Evolutionary conservation across 2,329 filamentous ascomycete genomes (phyloP), one percentile per base, ranked within the genome.

Genomic region (Claviceps sp.): DNA sequence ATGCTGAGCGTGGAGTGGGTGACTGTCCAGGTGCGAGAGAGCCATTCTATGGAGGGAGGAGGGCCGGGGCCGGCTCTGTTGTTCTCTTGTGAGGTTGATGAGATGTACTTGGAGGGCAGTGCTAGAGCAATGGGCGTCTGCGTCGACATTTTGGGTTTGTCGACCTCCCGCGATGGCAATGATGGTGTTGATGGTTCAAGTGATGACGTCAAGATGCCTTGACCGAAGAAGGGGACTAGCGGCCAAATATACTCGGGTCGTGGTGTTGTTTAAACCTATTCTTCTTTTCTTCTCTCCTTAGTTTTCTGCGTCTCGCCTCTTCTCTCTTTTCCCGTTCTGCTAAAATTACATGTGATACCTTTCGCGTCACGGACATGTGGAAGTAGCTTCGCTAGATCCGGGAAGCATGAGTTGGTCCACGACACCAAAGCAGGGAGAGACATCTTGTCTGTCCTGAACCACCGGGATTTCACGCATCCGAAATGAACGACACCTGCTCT

Each of bases 1-100:
- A 93, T 89, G 56, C 78, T 70, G 11, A 89, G 78, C 5, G 84
- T 87, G 4, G 82, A 86, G 69, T 89, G 84, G 11, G 84, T 87
- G 52, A 89, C 84, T 59, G 77, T 70, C 85, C 85, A 89, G 54
- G 79, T 85, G 54, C 82, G 73, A 50, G 73, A 67, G 46, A 89
- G 76, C 75, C 78, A 86, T 53, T 74, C 66, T 26, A 80, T 65
- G 2, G 76, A 62, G 4, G 71, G 57, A 16, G 65, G 70, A 3
- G 76, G 63, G 3, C 82, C 81, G 1, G 71, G 56, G 14, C 65
- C 70, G 47, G 63, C 37, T 41, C 63, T 54, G 26, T 56, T 56
- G 24, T 62, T 55, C 41, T 57, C 34, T 53, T 59, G 48, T 50
- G 66, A 47, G 14, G 54, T 51, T n/a, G 56, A 49, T n/a, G 58